Conservation (phyloP, 306 rosid genomes). For the Mimosa bimucronata region DNA sequence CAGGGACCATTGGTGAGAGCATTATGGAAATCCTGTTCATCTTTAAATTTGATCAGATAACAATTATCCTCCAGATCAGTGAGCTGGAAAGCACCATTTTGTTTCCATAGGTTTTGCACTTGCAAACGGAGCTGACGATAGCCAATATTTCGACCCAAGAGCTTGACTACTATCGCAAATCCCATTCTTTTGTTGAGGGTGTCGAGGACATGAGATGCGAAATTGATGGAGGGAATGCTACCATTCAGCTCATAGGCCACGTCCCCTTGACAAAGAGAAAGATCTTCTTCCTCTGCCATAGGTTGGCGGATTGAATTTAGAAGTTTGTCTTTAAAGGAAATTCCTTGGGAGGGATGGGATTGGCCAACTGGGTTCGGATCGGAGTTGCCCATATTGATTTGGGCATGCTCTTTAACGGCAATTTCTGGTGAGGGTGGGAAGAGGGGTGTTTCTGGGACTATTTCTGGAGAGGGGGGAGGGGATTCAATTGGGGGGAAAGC, state of each 20-base stretch:
- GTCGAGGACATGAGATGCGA: neutral
- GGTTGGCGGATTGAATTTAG: rapidly evolving
- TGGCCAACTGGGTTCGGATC: no score
- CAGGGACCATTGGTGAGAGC: neutral
- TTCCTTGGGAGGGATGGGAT: no score
- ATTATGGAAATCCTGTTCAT: neutral
- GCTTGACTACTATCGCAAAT: neutral
- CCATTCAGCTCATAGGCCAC: neutral
- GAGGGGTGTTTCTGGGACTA: no score
- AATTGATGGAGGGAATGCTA: neutral
- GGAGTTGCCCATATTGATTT: no score
- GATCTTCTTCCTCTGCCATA: neutral
- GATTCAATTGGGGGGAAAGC: no score
- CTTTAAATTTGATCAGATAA: neutral
- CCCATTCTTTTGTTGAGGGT: neutral
- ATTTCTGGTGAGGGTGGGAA: no score
- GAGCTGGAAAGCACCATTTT: rapidly evolving
- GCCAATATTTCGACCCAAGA: neutral
- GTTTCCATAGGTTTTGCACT: neutral
- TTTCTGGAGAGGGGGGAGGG: no score
- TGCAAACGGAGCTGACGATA: no score
- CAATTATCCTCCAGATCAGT: neutral
- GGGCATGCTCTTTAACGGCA: no score
- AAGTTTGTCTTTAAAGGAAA: no score
- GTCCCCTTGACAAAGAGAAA: neutral